These are phyloP conservation scores for Miscanthus lutarioriparius DNA, from an alignment of 176 grass and related monocot genomes.

Conservation along the genomic window DNA sequence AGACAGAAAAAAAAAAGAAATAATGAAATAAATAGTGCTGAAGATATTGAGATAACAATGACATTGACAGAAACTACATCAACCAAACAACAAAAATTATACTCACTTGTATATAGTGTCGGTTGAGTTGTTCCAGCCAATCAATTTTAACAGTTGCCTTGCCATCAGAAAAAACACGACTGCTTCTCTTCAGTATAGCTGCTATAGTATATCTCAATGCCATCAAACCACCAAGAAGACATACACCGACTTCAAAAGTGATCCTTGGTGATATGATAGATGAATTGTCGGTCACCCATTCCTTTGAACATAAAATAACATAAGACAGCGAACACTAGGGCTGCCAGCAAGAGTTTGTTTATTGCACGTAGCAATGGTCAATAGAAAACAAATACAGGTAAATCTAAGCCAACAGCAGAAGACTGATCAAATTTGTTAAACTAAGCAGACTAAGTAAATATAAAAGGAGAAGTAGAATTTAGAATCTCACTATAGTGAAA, in stretches of 20 bases:
- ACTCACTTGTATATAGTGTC: slow-evolving; percentile 80
- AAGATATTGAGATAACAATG: not conserved
- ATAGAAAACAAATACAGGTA: not conserved
- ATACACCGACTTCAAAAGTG: slow-evolving; percentile 94
- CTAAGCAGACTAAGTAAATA: not conserved
- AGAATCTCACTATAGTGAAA: not conserved
- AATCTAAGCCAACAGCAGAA: slow-evolving; percentile 10
- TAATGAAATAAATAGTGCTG: not conserved
- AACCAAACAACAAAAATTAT: slow-evolving; percentile 12
- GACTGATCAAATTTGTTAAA: not conserved
- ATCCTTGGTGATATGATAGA: slow-evolving; percentile 99
- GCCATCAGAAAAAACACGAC: slow-evolving; percentile 78
- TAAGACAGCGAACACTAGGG: slow-evolving; percentile 7
- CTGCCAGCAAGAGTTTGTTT: not conserved
- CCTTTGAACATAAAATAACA: slow-evolving; percentile 51
- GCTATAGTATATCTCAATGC: slow-evolving; percentile 93
- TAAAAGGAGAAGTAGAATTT: slow-evolving; percentile 2
- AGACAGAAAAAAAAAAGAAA: not conserved
- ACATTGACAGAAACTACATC: slow-evolving; percentile 11
- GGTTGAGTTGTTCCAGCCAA: slow-evolving; percentile 84
- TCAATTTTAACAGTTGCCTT: slow-evolving; percentile 93
- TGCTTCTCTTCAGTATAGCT: slow-evolving; percentile 93
- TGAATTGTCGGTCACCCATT: slow-evolving; percentile 92
- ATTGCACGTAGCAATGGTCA: not conserved
- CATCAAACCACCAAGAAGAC: slow-evolving; percentile 98